A percentile compares a stretch with the other conserved stretches of the same genome.
Evolutionary conservation across 768 basidiomycete genomes (phyloP).

Genomic region (Mrakia frigida): DNA sequence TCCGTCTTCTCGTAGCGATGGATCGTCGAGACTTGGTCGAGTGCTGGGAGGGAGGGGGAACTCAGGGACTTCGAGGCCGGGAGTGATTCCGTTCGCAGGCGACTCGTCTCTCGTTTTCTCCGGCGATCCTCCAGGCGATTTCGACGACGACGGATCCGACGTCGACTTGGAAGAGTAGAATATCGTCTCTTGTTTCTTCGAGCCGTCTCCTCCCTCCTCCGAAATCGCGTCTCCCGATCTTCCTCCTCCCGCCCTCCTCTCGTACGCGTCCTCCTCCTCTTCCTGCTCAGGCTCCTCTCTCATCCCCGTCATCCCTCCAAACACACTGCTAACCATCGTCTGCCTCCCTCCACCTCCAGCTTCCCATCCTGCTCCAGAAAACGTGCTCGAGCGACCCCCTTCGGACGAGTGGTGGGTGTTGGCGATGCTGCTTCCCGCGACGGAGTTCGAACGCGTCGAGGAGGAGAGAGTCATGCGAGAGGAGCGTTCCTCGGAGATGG

Average conservation of each 20-base stretch:
- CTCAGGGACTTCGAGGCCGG: neutral
- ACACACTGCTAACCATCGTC: conserved; percentile 1
- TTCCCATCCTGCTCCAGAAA: neutral
- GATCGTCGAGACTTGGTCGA: neutral
- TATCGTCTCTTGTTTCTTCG: neutral
- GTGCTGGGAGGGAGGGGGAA: neutral
- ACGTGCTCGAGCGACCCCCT: neutral
- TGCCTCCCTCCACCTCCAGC: neutral
- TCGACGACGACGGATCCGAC: neutral
- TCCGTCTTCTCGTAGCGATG: neutral
- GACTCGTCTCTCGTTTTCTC: neutral
- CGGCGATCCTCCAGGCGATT: neutral
- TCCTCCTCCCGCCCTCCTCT: neutral
- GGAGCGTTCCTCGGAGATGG: conserved; percentile 2
- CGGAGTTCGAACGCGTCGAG: neutral
- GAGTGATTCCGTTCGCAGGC: neutral
- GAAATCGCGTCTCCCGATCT: neutral
- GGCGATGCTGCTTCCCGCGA: neutral
- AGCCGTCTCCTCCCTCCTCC: too few species aligned
- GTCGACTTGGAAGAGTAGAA: neutral
- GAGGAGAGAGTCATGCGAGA: neutral
- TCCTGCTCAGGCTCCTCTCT: neutral
- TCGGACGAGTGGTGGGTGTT: neutral
- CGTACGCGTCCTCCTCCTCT: neutral
- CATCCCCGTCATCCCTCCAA: neutral